These are phyloP conservation scores for Sanguinoderma infundibulare DNA, from an alignment of 1,284 basidiomycete genomes.

Conservation along the genomic window DNA sequence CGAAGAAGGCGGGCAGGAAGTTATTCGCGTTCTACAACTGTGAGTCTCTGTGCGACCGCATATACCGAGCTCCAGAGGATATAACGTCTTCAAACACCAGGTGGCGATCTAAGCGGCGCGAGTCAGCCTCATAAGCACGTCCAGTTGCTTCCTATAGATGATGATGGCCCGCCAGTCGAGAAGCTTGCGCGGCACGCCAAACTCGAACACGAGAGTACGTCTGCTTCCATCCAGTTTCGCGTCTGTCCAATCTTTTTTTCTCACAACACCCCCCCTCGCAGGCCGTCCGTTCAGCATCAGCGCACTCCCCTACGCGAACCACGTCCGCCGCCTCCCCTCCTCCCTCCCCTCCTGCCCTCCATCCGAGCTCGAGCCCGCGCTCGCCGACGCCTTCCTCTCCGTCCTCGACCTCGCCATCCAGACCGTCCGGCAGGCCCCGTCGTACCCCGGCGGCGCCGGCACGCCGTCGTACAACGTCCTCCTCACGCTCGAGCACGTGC, in stretches of 20 bases:
- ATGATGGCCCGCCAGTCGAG: slow-evolving; percentile 76
- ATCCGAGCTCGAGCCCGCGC: slow-evolving; percentile 54
- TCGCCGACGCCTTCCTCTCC: slow-evolving; percentile 72
- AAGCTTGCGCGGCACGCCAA: slow-evolving; percentile 59
- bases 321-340: slow-evolving; percentile 69
- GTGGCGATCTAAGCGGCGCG: slow-evolving; percentile 82
- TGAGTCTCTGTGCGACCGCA: slow-evolving; percentile 31
- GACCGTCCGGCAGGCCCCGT: slow-evolving; percentile 68
- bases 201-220: slow-evolving; percentile 64
- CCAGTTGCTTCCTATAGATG: slow-evolving; percentile 75
- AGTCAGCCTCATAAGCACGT: slow-evolving; percentile 89
- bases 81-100: too few relatives aligned
- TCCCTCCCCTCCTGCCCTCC: slow-evolving; percentile 48
- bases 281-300: slow-evolving; percentile 4
- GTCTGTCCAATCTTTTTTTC: slow-evolving; percentile 4
- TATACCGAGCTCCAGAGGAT: background rate
- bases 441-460: slow-evolving; percentile 73
- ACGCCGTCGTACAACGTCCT: slow-evolving; percentile 83
- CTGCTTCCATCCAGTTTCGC: slow-evolving; percentile 2
- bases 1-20: slow-evolving; percentile 57
- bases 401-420: slow-evolving; percentile 82
- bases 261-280: slow-evolving; percentile 44
- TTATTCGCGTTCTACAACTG: slow-evolving; percentile 90
- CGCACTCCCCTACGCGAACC: slow-evolving; percentile 72
- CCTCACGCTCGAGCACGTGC: slow-evolving; percentile 82